Evolutionary conservation across 331 rosid species (phyloP).

Genomic region (Malus hybrid): DNA sequence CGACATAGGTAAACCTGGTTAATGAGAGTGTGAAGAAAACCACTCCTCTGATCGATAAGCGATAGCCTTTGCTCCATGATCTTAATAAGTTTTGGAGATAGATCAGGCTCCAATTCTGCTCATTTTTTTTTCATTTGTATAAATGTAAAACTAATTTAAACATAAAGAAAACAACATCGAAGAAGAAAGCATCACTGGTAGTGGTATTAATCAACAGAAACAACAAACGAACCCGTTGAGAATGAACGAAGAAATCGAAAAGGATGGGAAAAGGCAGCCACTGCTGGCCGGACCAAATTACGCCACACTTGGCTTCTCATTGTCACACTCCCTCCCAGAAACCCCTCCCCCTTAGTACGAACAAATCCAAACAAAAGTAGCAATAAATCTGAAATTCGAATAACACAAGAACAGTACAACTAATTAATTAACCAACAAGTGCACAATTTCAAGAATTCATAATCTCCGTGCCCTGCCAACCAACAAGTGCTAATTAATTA

Average conservation of each 20-base stretch:
- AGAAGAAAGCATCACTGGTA: neutral
- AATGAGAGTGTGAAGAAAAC: slow-evolving; percentile 43
- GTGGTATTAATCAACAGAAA: neutral
- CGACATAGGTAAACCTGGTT: slow-evolving; percentile 38
- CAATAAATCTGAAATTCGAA: too few relatives aligned
- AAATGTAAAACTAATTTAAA: neutral
- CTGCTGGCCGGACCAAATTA: neutral
- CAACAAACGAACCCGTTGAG: neutral
- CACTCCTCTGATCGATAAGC: slow-evolving; percentile 53
- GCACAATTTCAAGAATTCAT: too few relatives aligned
- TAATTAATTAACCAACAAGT: too few relatives aligned
- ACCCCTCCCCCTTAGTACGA: too few relatives aligned
- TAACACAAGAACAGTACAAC: too few relatives aligned
- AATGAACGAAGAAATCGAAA: neutral
- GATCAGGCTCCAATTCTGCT: slow-evolving; percentile 43
- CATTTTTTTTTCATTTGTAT: too few relatives aligned
- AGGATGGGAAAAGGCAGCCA: neutral
- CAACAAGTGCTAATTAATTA: too few relatives aligned
- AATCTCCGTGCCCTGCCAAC: too few relatives aligned
- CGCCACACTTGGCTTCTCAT: neutral
- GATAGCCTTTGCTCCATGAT: slow-evolving; percentile 74
- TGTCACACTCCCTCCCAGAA: neutral
- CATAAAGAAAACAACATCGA: too few relatives aligned
- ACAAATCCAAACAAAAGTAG: too few relatives aligned
- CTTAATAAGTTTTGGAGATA: slow-evolving; percentile 52